Evolutionary conservation across 768 basidiomycete species (phyloP).

Genomic region (Heimioporus sp.): DNA sequence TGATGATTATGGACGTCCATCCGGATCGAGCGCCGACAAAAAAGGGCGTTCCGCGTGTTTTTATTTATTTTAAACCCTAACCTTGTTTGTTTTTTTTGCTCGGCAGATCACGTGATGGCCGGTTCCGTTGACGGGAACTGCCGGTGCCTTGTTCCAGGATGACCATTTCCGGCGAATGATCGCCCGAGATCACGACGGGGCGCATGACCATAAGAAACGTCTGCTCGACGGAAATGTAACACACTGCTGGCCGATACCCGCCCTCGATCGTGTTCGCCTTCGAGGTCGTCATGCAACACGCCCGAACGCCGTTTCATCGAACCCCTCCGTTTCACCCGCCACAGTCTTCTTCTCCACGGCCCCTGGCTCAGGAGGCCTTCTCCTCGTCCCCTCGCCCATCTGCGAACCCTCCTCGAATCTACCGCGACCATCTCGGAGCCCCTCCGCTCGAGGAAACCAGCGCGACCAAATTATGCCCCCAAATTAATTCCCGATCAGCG

Average conservation of each 20-base stretch:
- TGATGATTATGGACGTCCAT: constrained; percentile 21
- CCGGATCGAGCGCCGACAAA: constrained; percentile 25
- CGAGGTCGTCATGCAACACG: constrained; percentile 21
- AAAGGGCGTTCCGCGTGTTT: not conserved
- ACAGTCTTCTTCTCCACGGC: too few relatives aligned
- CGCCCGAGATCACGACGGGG: too few relatives aligned
- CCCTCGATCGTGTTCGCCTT: constrained; percentile 17
- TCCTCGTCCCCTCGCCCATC: too few relatives aligned
- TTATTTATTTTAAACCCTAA: constrained; percentile 30
- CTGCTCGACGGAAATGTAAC: constrained; percentile 10
- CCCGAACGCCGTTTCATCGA: not conserved
- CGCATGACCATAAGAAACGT: constrained; percentile 5
- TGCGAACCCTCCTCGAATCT: too few relatives aligned
- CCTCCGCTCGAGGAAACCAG: too few relatives aligned
- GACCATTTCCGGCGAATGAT: too few relatives aligned
- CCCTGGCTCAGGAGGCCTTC: too few relatives aligned
- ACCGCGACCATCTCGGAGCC: too few relatives aligned
- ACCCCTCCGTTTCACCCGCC: too few relatives aligned
- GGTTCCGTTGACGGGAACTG: constrained; percentile 4
- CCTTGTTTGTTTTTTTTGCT: constrained; percentile 5
- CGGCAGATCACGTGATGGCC: constrained; percentile 17
- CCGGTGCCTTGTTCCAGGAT: not conserved
- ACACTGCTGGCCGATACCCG: not conserved
- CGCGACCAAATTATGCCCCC: too few relatives aligned
- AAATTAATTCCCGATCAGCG: too few relatives aligned